Evolutionary conservation across 768 basidiomycete genomes (phyloP), one percentile per base, ranked within the genome.

Genomic region (Suillus alpinus): DNA sequence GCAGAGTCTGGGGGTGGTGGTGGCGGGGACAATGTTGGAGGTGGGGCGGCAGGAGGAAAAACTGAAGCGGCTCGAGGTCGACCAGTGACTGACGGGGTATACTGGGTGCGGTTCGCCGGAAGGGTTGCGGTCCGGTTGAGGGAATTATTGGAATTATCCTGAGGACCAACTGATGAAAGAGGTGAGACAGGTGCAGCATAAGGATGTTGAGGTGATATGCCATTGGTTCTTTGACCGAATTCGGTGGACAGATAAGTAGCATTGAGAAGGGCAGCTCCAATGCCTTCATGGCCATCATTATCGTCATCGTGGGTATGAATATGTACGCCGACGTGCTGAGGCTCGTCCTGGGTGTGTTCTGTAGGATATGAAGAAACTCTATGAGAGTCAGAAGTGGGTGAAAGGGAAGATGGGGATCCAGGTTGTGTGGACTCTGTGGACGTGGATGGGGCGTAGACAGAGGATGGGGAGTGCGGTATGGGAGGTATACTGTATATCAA

Each of bases 401-500:
- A 70, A 23, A 67, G 18, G 8, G 72, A 71, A 20, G 71, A 69
- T 43, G 77, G 69, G 34, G 80, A 80, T n/a, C 64, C 75, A 18
- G 67, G 73, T 26, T 74, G 73, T 39, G 73, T 75, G 20, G 74
- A 74, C 58, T 74, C 73, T 0, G 74, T 74, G n/a, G 74, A 74
- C 50, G 77, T 74, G 43, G 79, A 74, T 26, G 69, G 65, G 58
- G 79, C 72, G 72, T 83, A 84, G 55, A 80, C 67, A 7, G 83
- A 80, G 16, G 84, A 73, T 31, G 85, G 82, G 12, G 89, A 81
- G 68, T 89, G 85, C 23, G 88, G 88, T 47, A 86, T 82, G 47
- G 89, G 82, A 29, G 90, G 90, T 72, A 94, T 92, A 72, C 86
- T 89, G 78, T 94, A 94, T 63, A 94, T 93, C 65, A 92, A 81